A percentile compares a stretch with the other conserved stretches of the same genome.
Evolutionary conservation across 345 rosid genomes (phyloP).

Genomic region (Eucalyptus curtisii): DNA sequence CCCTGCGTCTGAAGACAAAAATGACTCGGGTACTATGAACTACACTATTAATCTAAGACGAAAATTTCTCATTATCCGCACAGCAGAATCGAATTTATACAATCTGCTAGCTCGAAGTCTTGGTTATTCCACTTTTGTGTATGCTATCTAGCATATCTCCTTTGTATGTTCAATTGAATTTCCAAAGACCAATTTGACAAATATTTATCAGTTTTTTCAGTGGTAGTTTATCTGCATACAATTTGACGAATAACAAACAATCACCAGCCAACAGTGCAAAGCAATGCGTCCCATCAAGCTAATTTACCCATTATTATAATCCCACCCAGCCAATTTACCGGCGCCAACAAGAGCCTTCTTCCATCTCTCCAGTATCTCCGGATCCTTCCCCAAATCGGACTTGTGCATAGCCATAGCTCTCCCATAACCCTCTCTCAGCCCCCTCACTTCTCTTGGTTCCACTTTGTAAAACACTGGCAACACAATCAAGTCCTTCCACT

Average conservation of each 20-base stretch:
- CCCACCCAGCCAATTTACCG: no score
- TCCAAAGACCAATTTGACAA: no score
- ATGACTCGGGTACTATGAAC: background rate
- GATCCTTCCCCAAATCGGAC: no score
- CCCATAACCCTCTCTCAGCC: accelerated
- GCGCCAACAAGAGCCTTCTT: no score
- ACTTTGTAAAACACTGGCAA: background rate
- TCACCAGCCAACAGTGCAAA: background rate
- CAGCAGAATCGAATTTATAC: background rate
- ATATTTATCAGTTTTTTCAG: background rate
- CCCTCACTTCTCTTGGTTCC: background rate
- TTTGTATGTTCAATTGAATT: no score
- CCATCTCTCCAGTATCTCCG: no score
- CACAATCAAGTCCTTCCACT: background rate
- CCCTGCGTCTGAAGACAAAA: accelerated
- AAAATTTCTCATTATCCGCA: background rate
- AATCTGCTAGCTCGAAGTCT: background rate
- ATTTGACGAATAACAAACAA: no score
- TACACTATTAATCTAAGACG: background rate
- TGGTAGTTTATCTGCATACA: background rate
- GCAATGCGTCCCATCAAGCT: accelerated
- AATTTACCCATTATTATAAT: no score
- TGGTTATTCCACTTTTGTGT: background rate
- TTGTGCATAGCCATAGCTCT: no score
- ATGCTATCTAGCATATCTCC: background rate